Evolutionary conservation across 345 rosid species (phyloP).

Genomic region (Cardamine resedifolia): DNA sequence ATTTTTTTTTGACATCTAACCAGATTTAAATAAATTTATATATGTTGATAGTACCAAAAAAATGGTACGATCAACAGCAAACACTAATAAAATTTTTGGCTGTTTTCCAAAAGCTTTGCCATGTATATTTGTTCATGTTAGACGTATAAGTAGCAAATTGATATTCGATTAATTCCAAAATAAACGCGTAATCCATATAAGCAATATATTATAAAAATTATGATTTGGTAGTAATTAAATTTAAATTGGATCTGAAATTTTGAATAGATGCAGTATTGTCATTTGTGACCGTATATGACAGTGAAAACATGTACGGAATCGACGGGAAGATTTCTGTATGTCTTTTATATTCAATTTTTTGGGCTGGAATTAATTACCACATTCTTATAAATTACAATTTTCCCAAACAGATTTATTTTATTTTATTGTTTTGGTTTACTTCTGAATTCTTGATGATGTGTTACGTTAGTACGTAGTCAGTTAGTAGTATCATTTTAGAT

Average conservation of each 20-base stretch:
- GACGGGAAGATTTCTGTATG: slow-evolving; percentile 36
- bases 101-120: slow-evolving; percentile 11
- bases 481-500: slow-evolving; percentile 3
- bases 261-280: slow-evolving; percentile 17
- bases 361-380: slow-evolving; percentile 5
- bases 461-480: too few relatives aligned
- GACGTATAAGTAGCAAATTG: background rate
- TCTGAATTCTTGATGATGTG: too few relatives aligned
- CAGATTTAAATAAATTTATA: background rate
- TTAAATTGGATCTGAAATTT: slow-evolving; percentile 1
- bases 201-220: background rate
- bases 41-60: background rate
- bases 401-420: background rate
- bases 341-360: background rate
- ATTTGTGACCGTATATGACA: slow-evolving; percentile 19
- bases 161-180: background rate
- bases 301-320: slow-evolving; percentile 38
- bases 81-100: background rate
- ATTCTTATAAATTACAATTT: background rate
- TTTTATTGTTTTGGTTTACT: background rate
- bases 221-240: background rate
- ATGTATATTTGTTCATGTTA: slow-evolving; percentile 21
- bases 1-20: too few relatives aligned
- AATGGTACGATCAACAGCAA: background rate
- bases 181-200: background rate